Evolutionary conservation across 23 red algal genomes (phyloP).

Genomic region (Porphyridium purpureum): DNA sequence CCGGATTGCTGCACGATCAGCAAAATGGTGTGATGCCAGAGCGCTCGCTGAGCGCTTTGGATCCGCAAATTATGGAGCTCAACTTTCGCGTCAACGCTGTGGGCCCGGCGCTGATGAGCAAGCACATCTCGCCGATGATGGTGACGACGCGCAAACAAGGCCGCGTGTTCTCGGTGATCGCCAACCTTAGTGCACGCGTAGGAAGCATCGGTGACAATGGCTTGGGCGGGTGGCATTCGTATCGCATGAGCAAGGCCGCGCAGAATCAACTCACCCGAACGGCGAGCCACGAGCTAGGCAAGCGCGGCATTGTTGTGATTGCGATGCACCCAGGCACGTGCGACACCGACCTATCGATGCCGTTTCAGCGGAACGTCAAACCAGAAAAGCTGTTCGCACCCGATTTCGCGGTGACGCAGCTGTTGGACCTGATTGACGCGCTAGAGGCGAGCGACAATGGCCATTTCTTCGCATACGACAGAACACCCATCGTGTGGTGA

Average conservation of each 20-base stretch:
- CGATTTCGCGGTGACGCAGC: constrained; percentile 24
- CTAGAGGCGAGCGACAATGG: constrained; percentile 29
- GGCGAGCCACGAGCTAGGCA: constrained; percentile 24
- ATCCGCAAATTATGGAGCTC: background rate
- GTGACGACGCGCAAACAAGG: constrained; percentile 18
- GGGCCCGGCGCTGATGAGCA: constrained; percentile 47
- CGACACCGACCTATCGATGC: constrained; percentile 45
- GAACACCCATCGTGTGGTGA: constrained; percentile 26
- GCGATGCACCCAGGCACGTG: constrained; percentile 56
- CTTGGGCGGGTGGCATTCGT: constrained; percentile 57
- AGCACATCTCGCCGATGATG: constrained; percentile 48
- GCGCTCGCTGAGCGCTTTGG: background rate
- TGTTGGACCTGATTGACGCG: constrained; percentile 58
- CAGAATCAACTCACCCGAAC: constrained; percentile 63
- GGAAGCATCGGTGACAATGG: constrained; percentile 41
- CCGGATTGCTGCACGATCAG: constrained; percentile 1
- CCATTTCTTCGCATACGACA: constrained; percentile 29
- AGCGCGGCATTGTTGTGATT: constrained; percentile 27
- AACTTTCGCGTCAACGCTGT: constrained; percentile 26
- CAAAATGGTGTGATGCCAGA: background rate
- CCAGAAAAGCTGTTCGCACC: constrained; percentile 27
- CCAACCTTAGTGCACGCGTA: constrained; percentile 40
- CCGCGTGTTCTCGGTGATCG: constrained; percentile 34
- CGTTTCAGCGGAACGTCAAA: constrained; percentile 34
- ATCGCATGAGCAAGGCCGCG: constrained; percentile 40